A percentile compares a stretch with the other conserved stretches of the same genome.
Conservation (phyloP, 768 basidiomycete genomes). For the Lentinula sp. region DNA sequence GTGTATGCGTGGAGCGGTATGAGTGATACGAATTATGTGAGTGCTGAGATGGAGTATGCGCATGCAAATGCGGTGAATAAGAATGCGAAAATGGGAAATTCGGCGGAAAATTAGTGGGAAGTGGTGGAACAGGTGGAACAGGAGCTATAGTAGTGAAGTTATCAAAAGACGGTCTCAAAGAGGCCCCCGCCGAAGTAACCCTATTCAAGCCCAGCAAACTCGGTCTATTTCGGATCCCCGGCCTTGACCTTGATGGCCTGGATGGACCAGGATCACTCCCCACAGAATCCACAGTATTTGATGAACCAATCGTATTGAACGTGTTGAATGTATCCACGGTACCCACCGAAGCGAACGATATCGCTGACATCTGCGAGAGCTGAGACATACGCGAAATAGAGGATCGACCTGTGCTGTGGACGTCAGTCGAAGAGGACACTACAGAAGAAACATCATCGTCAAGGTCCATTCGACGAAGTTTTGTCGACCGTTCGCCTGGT, state of each 20-base stretch:
- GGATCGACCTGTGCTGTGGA: slow-evolving; percentile 60
- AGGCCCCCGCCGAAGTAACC: slow-evolving; percentile 50
- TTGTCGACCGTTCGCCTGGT: slow-evolving; percentile 58
- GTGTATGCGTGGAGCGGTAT: neutral
- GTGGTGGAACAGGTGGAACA: neutral
- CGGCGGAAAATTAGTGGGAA: neutral
- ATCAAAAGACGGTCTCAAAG: slow-evolving; percentile 66
- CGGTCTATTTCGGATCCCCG: slow-evolving; percentile 47
- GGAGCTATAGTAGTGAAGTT: slow-evolving; percentile 37
- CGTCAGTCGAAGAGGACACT: slow-evolving; percentile 71
- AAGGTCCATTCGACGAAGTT: slow-evolving; percentile 76
- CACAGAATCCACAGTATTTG: neutral
- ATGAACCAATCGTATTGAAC: neutral
- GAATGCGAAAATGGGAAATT: neutral
- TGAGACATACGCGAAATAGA: neutral
- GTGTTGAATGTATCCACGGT: neutral
- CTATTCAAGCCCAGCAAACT: slow-evolving; percentile 63
- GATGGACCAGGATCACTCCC: slow-evolving; percentile 77
- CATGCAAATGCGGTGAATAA: neutral
- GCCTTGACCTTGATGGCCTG: slow-evolving; percentile 18
- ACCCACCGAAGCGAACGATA: slow-evolving; percentile 71
- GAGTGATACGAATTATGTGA: neutral
- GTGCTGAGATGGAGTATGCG: neutral
- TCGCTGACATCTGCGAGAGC: slow-evolving; percentile 46
- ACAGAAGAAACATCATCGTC: slow-evolving; percentile 81